phyloP scores from a whole-genome alignment of 768 basidiomycete species.

The Mycena vulgaris region DNA sequence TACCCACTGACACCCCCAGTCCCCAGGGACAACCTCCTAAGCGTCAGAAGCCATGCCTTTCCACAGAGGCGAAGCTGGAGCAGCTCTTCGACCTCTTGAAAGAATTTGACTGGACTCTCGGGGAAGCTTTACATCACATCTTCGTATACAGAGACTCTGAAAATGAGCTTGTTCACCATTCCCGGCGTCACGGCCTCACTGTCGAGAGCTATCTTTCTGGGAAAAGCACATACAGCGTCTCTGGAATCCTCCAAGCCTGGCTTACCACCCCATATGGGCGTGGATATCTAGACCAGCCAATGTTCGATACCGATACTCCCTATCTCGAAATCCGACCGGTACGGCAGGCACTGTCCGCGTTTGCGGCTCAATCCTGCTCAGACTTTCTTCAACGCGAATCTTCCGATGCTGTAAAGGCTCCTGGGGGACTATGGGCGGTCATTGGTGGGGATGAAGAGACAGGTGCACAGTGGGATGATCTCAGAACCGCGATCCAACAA shows the following conservation, averaged over 20 bases:
- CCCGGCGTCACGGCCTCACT: neutral
- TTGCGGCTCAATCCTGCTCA: neutral
- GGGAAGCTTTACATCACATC: neutral
- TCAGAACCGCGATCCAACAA: too few relatives aligned
- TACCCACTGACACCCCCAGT: neutral
- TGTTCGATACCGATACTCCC: neutral
- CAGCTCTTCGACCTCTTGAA: neutral
- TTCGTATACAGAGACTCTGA: neutral
- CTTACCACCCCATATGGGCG: slow-evolving; percentile 1
- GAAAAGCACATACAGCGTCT: neutral
- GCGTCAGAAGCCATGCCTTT: neutral
- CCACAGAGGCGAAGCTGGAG: neutral
- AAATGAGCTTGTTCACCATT: neutral
- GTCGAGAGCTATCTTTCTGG: neutral
- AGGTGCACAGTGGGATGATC: too few relatives aligned
- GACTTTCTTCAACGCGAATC: too few relatives aligned
- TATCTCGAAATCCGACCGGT: neutral
- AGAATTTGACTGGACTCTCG: neutral
- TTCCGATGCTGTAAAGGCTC: too few relatives aligned
- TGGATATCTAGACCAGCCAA: neutral
- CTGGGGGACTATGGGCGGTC: too few relatives aligned
- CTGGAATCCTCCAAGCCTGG: neutral
- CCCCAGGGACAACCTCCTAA: neutral
- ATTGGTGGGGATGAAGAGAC: too few relatives aligned
- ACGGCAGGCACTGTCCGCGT: neutral